Conservation (phyloP, 2,329 filamentous ascomycete genomes). For the Gaeumannomyces tritici region DNA sequence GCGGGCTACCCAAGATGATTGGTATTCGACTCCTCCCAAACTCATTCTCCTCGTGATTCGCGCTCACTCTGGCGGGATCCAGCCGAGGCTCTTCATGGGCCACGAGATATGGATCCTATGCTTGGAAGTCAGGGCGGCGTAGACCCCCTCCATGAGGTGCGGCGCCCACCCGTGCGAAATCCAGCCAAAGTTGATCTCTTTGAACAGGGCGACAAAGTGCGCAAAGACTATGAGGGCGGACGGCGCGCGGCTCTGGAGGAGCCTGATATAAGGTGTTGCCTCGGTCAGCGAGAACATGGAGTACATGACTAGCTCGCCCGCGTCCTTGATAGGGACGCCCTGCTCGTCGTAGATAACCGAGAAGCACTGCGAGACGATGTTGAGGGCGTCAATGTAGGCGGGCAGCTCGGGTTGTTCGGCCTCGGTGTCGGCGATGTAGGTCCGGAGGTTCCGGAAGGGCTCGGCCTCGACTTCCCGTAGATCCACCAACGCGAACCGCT, state of each 20-base stretch:
- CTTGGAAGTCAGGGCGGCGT: not conserved
- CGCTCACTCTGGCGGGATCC: slow-evolving; percentile 1
- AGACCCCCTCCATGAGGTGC: not conserved
- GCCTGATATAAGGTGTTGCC: not conserved
- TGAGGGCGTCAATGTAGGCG: not conserved
- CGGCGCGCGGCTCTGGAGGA: not conserved
- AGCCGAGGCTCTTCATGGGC: slow-evolving; percentile 2
- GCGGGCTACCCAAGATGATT: not conserved
- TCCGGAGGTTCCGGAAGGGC: not conserved
- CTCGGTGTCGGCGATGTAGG: not conserved
- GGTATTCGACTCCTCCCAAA: not conserved
- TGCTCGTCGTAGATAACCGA: not conserved
- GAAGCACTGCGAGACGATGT: slow-evolving; percentile 2
- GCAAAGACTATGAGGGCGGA: slow-evolving; percentile 1
- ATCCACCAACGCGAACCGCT: not conserved
- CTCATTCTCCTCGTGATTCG: too few relatives aligned
- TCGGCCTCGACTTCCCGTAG: not conserved
- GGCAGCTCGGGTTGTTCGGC: not conserved
- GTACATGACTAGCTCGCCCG: not conserved
- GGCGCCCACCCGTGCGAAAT: slow-evolving; percentile 2
- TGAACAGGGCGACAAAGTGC: slow-evolving; percentile 1
- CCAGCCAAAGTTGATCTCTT: slow-evolving; percentile 3
- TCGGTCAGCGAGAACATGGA: not conserved
- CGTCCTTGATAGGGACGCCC: not conserved
- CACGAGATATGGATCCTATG: slow-evolving; percentile 2